Conservation (phyloP, 768 basidiomycete genomes). For the Pholiota microspora region DNA sequence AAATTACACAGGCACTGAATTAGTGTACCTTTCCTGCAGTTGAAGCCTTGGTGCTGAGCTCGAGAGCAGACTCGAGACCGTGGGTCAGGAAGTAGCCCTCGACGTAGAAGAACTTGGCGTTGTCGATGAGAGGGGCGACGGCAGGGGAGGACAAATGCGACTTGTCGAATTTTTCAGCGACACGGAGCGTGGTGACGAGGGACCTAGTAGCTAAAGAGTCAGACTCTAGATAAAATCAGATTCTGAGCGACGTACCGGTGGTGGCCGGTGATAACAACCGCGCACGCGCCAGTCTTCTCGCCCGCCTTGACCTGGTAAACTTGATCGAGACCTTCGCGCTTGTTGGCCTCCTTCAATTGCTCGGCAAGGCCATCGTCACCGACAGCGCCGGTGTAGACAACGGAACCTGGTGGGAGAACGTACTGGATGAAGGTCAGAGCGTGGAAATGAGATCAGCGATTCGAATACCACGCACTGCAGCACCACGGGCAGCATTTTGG, state of each 20-base stretch:
- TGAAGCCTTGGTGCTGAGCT: constrained; percentile 77
- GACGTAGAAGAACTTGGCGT: constrained; percentile 87
- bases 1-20: not conserved
- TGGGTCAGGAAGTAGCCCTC: constrained; percentile 99
- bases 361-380: constrained; percentile 91
- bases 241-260: constrained; percentile 55
- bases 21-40: constrained; percentile 64
- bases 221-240: not conserved
- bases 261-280: constrained; percentile 92
- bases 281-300: constrained; percentile 94
- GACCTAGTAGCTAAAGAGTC: constrained; percentile 49
- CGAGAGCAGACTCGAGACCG: constrained; percentile 67
- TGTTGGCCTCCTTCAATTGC: constrained; percentile 87
- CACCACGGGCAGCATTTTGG: constrained; percentile 95
- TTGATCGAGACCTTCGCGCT: constrained; percentile 84
- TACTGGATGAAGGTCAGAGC: constrained; percentile 54
- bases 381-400: constrained; percentile 93
- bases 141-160: constrained; percentile 74
- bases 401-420: constrained; percentile 80
- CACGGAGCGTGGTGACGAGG: constrained; percentile 86
- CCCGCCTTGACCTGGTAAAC: constrained; percentile 88
- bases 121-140: constrained; percentile 74
- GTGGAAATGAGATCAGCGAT: not conserved
- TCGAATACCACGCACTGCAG: constrained; percentile 66
- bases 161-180: constrained; percentile 86